Percentiles rank a stretch among this genome's conserved stretches.
These are phyloP conservation scores for Pseudogymnoascus sp. DNA, from an alignment of 2,329 filamentous ascomycete genomes.

Conservation along the genomic window DNA sequence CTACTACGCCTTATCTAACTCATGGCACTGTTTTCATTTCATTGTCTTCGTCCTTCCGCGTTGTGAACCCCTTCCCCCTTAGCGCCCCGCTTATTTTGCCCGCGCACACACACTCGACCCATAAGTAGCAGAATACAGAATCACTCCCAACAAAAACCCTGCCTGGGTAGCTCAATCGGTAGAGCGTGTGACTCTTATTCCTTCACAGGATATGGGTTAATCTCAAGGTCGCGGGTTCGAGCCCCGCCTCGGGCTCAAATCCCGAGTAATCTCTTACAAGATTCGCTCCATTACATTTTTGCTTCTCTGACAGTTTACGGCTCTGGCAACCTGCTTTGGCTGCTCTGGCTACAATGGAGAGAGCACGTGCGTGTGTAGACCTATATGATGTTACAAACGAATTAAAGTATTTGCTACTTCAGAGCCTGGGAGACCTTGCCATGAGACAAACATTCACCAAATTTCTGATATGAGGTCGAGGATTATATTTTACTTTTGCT, in stretches of 20 bases:
- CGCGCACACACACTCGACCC: background rate
- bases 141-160: background rate
- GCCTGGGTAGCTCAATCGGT: constrained; percentile 54
- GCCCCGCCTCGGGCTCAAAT: constrained; percentile 6
- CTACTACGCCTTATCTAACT: background rate
- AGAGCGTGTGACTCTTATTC: constrained; percentile 62
- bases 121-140: background rate
- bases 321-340: background rate
- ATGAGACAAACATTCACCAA: constrained; percentile 98
- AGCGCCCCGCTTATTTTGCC: background rate
- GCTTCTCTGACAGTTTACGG: background rate
- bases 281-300: constrained; percentile 3
- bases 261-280: constrained; percentile 6
- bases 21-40: background rate
- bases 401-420: constrained; percentile 99
- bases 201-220: background rate
- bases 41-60: background rate
- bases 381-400: constrained; percentile 48
- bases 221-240: constrained; percentile 7
- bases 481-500: constrained; percentile 13
- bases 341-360: background rate
- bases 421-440: constrained; percentile 74
- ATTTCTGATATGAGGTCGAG: constrained; percentile 57
- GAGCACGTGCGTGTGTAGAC: background rate
- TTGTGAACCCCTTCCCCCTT: background rate